A percentile compares a stretch with the other conserved stretches of the same genome.
Conservation (phyloP, 768 basidiomycete species). For the Psilocybe sp. region DNA sequence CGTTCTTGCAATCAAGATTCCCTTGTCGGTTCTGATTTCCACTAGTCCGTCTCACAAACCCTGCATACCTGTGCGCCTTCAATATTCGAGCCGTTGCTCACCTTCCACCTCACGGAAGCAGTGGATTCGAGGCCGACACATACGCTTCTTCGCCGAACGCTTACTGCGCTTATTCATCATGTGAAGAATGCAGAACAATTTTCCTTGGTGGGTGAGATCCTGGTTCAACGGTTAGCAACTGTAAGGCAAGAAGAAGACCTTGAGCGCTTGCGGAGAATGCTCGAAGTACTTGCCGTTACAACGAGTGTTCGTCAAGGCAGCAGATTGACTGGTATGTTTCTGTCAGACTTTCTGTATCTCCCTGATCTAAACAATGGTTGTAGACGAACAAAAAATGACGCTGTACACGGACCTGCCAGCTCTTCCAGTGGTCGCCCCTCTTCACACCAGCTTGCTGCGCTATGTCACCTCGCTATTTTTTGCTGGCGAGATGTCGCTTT, state of each 20-base stretch:
- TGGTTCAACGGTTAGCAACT: constrained; percentile 37
- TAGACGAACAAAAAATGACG: constrained; percentile 33
- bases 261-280: constrained; percentile 45
- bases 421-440: constrained; percentile 23
- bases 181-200: constrained; percentile 70
- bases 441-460: constrained; percentile 34
- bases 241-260: constrained; percentile 21
- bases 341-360: background rate
- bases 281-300: constrained; percentile 56
- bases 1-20: constrained; percentile 7
- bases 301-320: constrained; percentile 71
- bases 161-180: constrained; percentile 84
- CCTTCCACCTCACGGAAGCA: constrained; percentile 44
- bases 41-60: constrained; percentile 76
- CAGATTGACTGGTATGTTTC: constrained; percentile 49
- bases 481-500: constrained; percentile 44
- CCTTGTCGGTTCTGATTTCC: constrained; percentile 6
- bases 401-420: constrained; percentile 29
- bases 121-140: constrained; percentile 39
- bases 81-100: constrained; percentile 57
- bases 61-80: constrained; percentile 74
- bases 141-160: constrained; percentile 62
- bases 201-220: constrained; percentile 47
- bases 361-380: constrained; percentile 1
- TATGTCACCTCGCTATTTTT: constrained; percentile 37